phyloP scores from a whole-genome alignment of 331 rosid genomes.

The Prunus yedoensis region DNA sequence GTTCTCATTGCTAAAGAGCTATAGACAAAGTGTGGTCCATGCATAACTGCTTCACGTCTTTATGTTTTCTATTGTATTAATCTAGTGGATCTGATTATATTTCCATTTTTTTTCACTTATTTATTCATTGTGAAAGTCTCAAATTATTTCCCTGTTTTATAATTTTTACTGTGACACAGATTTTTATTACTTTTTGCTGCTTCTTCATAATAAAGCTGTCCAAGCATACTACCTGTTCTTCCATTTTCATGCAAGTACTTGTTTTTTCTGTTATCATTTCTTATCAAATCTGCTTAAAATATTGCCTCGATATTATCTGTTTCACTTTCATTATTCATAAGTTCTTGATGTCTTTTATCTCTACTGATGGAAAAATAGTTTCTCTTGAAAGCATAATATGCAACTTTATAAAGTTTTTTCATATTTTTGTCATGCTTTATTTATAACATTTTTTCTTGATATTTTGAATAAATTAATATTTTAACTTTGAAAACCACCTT shows the following conservation, averaged over 20 bases:
- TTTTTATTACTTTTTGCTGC: not conserved
- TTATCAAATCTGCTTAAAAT: slow-evolving; percentile 22
- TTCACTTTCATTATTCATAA: not conserved
- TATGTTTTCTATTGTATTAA: too few species aligned
- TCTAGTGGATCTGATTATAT: not conserved
- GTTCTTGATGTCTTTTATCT: not conserved
- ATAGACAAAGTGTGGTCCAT: slow-evolving; percentile 56
- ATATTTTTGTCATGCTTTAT: too few species aligned
- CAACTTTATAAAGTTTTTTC: too few species aligned
- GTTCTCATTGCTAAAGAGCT: slow-evolving; percentile 28
- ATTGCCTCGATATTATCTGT: slow-evolving; percentile 31
- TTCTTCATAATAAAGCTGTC: not conserved
- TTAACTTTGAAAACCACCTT: not conserved
- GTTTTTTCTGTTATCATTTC: slow-evolving; percentile 12
- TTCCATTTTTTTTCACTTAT: not conserved
- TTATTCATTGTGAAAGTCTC: slow-evolving; percentile 11
- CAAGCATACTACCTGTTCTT: slow-evolving; percentile 12
- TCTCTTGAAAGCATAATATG: too few species aligned
- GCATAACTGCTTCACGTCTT: slow-evolving; percentile 15
- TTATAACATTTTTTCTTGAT: too few species aligned
- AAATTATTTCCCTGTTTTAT: not conserved
- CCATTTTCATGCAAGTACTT: slow-evolving; percentile 22
- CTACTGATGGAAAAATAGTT: too few species aligned
- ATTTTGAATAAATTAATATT: not conserved
- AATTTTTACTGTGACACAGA: not conserved